Base-by-base conservation (phyloP, 371 early-diverging fungal genomes). In the Chytridiales sp. region DNA sequence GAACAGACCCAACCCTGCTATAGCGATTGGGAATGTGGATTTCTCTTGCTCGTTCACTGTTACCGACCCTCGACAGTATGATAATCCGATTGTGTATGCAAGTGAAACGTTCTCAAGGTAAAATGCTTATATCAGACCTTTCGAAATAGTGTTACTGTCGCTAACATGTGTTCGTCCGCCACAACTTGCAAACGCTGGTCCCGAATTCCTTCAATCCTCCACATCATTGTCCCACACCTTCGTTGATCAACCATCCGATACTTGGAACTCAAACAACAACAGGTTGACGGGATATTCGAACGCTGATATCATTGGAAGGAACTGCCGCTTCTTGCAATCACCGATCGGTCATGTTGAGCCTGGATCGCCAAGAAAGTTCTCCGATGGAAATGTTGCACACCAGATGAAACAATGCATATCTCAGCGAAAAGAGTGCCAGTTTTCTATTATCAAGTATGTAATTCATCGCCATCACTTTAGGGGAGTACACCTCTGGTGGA, bases 311-410 rank as follows among this genome's bases (percentile, higher is more conserved):
- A 47, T 87, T 1, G 84, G 85, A n/a, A 61, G 74, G 19, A 86
- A 85, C 51, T 87, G 88, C 68, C 73, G 88, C 5, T 86, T 87
- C 44, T 57, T 87, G 46, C 88, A 78, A 60, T 41, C 76, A 19
- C 58, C 66, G 11, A 47, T 46, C 8, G 47, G 51, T 17, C 42
- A 34, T 8, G 56, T 65, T 27, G 41, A 19, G 26, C n/a, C 54
- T 26, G 59, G 67, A 49, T 38, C 49, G 13, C 30, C 46, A 17
- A 26, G 70, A 13, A 24, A 43, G 8, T 58, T 59, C 39, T 48
- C 63, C 2, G 70, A 66, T 24, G 19, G 46, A 4, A 54, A 62
- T 56, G 59, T 80, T 0, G 82, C 85, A 0, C 72, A 68, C 43
- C 73, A 79, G 46, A 62, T 87, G 22, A 81, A 80, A 46, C 67